Conservation (phyloP, 371 early-diverging fungal genomes). For the Coemansia sp. region DNA sequence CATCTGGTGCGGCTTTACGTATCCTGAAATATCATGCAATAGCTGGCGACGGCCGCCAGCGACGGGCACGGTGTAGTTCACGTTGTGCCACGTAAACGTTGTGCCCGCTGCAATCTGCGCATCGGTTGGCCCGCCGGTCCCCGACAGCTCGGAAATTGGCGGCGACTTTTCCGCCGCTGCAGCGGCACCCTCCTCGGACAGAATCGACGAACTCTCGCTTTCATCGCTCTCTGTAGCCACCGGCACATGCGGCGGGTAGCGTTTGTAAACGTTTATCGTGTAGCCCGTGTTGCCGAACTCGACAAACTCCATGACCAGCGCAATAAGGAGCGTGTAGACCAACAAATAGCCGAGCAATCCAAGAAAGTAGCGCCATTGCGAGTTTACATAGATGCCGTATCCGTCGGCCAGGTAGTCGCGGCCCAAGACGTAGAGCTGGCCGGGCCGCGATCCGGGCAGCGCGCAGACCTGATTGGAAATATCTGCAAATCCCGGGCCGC, state of each 20-base stretch:
- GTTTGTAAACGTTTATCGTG: conserved; percentile 61
- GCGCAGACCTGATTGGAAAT: conserved; percentile 64
- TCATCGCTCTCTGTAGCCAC: conserved; percentile 35
- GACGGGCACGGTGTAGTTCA: conserved; percentile 61
- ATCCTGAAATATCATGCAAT: conserved; percentile 46
- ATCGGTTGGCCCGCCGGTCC: conserved; percentile 34
- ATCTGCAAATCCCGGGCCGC: conserved; percentile 57
- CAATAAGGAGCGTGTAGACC: conserved; percentile 57
- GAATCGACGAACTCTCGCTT: no score
- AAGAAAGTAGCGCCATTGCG: conserved; percentile 63
- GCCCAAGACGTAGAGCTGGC: conserved; percentile 58
- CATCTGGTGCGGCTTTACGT: conserved; percentile 64
- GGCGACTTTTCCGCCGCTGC: no score
- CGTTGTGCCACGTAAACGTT: conserved; percentile 60
- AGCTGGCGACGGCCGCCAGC: conserved; percentile 58
- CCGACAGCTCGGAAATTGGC: no score
- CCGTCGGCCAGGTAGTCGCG: conserved; percentile 58
- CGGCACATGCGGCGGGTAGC: conserved; percentile 48
- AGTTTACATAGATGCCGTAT: conserved; percentile 54
- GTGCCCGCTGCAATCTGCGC: conserved; percentile 56
- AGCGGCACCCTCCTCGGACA: no score
- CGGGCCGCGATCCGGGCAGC: conserved; percentile 60
- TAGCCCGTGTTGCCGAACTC: conserved; percentile 61
- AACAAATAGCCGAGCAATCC: conserved; percentile 60
- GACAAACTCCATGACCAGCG: conserved; percentile 58